Base-by-base conservation (phyloP, 768 basidiomycete species). In the Mycena epipterygia region DNA sequence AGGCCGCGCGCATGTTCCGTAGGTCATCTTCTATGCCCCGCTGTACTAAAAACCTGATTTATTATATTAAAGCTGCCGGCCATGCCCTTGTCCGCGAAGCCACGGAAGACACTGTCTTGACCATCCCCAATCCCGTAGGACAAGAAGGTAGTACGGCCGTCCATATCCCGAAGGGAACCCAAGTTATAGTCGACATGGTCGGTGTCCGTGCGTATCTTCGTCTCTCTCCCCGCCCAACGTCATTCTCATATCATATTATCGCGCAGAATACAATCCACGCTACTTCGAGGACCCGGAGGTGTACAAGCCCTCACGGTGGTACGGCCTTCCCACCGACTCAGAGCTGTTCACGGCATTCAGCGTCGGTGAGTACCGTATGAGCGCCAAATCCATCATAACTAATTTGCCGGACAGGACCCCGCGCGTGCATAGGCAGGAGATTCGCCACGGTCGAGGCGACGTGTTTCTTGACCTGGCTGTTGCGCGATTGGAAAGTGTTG, bases 221-320 rank as follows among this genome's bases (percentile, higher is more conserved):
- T 61, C 14, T 42, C 33, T 8, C n/a, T 21, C 6, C n/a, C 14
- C 6, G 3, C 12, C 2, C 4, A 32, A 44, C 1, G 33, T 30
- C 5, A 11, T 9, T 33, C 32, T 46, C 3, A 42, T n/a, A 23
- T 30, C 1, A 17, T 7, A 11, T 79, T 63, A n/a, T n/a, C n/a
- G n/a, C 73, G 74, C 56, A 89, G 87, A 87, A 76, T 84, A 87
- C 74, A 88, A 88, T 66, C 81, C 86, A 3, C 79, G 85, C 17
- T 86, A 87, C 72, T 88, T 85, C 67, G 81, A 85, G 2, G 81
- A 86, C 13, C 87, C 88, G 1, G 76, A 84, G n/a, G 76, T 80
- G 57, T 88, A 80, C 79, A 83, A 80, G 56, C 89, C 88, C 1
- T 87, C 86, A 1, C 79, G 89, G 44, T 89, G 88, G 88, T 80